Percentiles rank a stretch among this genome's conserved stretches.
These are phyloP conservation scores for Isabelozyma gotoi DNA, from an alignment of 805 yeast genomes.

Conservation along the genomic window DNA sequence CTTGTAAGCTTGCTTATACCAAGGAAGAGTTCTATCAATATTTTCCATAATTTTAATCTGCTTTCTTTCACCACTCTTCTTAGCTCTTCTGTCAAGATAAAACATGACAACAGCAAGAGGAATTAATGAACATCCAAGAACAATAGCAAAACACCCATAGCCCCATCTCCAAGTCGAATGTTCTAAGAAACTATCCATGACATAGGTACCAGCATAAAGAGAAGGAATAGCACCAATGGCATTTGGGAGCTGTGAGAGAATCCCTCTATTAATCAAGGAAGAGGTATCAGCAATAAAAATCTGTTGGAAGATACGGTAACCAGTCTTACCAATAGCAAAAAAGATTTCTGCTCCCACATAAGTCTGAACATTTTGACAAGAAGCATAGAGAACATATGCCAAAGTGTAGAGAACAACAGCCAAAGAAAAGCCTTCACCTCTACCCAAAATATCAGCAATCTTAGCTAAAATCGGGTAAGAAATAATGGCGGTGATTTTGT, in stretches of 20 bases:
- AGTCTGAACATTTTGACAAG: conserved; percentile 30
- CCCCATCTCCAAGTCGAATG: conserved; percentile 8
- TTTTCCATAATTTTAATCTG: conserved; percentile 9
- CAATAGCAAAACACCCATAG: conserved; percentile 5
- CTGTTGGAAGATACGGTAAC: conserved; percentile 33
- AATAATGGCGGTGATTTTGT: conserved; percentile 37
- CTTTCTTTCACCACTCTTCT: conserved; percentile 15
- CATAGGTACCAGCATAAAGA: conserved; percentile 28
- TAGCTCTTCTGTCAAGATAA: conserved; percentile 24
- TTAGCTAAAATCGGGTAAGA: conserved; percentile 40
- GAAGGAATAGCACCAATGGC: conserved; percentile 28
- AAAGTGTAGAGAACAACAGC: conserved; percentile 28
- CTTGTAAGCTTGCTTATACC: conserved; percentile 14
- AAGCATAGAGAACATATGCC: conserved; percentile 37
- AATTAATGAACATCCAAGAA: conserved; percentile 14
- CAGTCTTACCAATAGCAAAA: conserved; percentile 36
- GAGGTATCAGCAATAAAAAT: conserved; percentile 38
- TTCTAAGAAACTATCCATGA: conserved; percentile 19
- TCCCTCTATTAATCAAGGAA: conserved; percentile 37
- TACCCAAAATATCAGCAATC: conserved; percentile 39
- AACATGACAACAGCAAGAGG: conserved; percentile 25
- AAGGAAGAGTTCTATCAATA: conserved; percentile 2
- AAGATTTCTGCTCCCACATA: conserved; percentile 37
- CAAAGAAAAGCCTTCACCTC: conserved; percentile 35
- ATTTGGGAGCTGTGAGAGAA: conserved; percentile 31